Conservation (phyloP, 345 rosid genomes). For the Citrus glauca region DNA sequence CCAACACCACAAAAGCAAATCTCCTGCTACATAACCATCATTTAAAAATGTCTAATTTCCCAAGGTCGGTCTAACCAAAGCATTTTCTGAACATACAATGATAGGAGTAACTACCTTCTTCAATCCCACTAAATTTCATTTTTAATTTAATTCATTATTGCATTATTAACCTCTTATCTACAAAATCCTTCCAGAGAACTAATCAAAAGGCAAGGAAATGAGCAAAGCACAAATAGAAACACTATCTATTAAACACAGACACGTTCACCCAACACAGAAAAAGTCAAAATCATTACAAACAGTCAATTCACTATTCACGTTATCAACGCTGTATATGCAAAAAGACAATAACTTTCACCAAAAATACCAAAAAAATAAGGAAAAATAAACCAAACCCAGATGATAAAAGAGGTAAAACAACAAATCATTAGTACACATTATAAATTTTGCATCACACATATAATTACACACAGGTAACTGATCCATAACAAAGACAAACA, state of each 20-base stretch:
- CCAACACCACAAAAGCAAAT: background rate
- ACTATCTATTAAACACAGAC: background rate
- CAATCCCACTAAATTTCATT: background rate
- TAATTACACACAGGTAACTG: background rate
- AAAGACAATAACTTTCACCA: background rate
- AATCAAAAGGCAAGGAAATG: background rate
- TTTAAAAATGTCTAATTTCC: background rate
- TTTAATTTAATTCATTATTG: background rate
- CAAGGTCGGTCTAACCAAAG: background rate
- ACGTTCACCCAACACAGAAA: too few relatives aligned
- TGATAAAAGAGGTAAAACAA: background rate
- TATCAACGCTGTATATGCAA: background rate
- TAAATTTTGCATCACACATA: background rate
- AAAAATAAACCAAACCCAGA: background rate
- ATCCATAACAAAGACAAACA: background rate
- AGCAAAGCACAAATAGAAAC: background rate
- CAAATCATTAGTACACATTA: background rate
- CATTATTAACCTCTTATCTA: background rate
- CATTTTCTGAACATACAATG: background rate
- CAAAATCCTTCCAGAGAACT: background rate
- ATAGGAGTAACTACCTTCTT: background rate
- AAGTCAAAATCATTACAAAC: background rate
- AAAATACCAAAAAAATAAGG: background rate
- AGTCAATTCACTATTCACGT: background rate
- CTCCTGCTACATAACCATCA: background rate